Percentiles rank a stretch among this genome's conserved stretches.
Evolutionary conservation across 148 eudicot genomes (phyloP).

Genomic region (Pouteria glomerata): DNA sequence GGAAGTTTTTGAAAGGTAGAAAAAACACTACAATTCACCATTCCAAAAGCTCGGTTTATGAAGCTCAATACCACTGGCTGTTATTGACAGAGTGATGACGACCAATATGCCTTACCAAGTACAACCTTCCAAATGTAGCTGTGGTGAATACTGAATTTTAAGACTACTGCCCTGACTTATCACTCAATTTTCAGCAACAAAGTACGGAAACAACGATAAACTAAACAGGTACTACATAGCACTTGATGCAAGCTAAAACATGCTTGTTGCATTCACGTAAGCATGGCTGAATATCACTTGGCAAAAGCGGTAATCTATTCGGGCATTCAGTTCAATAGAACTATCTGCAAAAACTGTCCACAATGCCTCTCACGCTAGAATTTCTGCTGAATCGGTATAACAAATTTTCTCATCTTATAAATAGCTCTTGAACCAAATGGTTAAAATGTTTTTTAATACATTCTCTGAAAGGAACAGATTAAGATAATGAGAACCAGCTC

Average conservation of each 20-base stretch:
- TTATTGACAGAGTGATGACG: neutral
- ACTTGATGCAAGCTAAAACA: neutral
- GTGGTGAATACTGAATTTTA: neutral
- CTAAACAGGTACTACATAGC: neutral
- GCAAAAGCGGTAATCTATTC: neutral
- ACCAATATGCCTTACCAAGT: neutral
- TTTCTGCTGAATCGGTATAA: no score
- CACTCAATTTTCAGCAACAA: neutral
- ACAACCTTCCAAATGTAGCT: neutral
- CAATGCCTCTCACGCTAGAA: neutral
- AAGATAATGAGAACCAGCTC: no score
- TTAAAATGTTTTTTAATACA: no score
- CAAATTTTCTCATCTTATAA: no score
- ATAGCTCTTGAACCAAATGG: no score
- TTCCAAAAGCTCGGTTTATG: no score
- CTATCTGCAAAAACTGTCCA: no score
- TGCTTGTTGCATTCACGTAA: conserved; percentile 2
- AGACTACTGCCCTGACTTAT: neutral
- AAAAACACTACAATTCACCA: no score
- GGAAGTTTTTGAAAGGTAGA: no score
- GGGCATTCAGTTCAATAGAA: no score
- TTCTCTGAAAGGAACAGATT: no score
- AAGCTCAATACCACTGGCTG: no score
- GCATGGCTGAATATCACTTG: neutral
- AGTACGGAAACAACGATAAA: neutral